Percentiles rank a stretch among this genome's conserved stretches.
phyloP scores from a whole-genome alignment of 1,284 basidiomycete genomes.

The Ceratorhiza oryzae-sativae region DNA sequence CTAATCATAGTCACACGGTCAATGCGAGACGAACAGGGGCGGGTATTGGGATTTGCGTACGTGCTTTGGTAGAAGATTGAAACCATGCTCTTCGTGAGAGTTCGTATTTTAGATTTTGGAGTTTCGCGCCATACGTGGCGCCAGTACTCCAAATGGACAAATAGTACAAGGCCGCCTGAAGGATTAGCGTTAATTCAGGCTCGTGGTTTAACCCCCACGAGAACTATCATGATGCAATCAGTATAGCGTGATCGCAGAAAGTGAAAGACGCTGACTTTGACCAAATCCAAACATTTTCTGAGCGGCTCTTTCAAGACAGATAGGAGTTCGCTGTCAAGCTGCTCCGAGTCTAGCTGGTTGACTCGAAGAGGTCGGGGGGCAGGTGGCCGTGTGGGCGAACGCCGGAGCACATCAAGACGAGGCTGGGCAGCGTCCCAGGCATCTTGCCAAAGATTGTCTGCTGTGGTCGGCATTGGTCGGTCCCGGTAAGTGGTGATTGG shows the following conservation, averaged over 20 bases:
- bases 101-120: conserved; percentile 75
- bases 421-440: conserved; percentile 69
- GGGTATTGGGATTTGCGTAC: conserved; percentile 37
- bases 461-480: conserved; percentile 1
- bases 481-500: neutral
- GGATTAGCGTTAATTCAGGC: conserved; percentile 80
- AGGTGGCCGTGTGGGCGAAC: conserved; percentile 50
- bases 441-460: conserved; percentile 58
- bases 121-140: conserved; percentile 87
- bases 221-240: conserved; percentile 54
- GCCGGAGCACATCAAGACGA: conserved; percentile 58
- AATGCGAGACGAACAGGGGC: neutral
- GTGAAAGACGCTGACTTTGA: conserved; percentile 66
- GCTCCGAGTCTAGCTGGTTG: conserved; percentile 90
- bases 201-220: conserved; percentile 72
- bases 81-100: conserved; percentile 46
- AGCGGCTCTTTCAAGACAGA: conserved; percentile 86
- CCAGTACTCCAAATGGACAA: conserved; percentile 82
- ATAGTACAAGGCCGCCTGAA: conserved; percentile 83
- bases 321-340: conserved; percentile 90
- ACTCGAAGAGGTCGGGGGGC: conserved; percentile 73
- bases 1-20: conserved; percentile 50
- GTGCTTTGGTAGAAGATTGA: conserved; percentile 21
- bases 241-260: neutral
- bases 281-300: conserved; percentile 70